Base-by-base conservation (phyloP, 441 rosid genomes). In the Manihot esculenta region DNA sequence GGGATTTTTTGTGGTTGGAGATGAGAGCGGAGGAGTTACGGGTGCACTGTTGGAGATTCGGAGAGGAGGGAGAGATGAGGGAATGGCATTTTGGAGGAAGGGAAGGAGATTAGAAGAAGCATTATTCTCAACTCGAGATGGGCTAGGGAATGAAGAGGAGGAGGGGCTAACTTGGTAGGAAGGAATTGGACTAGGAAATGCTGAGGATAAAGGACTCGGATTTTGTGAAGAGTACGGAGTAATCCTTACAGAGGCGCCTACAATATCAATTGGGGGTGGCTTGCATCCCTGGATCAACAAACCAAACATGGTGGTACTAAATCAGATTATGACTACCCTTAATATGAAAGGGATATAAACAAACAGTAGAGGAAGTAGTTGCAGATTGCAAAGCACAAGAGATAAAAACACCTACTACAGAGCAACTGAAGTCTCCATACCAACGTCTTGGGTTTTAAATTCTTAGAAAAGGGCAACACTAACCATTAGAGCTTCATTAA, bases 41-140 rank as follows among this genome's bases (percentile, higher is more conserved):
- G 99, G 99, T 5, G 97, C 96, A 14, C 98, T 93, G 80, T 81
- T 93, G 33, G 97, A 95, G 83, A 93, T 95, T 66, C 97, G 84
- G 55, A 95, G 97, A 42, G 92, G 90, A 47, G 99, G 97, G 13
- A 91, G 91, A 51, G 98, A 89, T 3, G 87, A 83, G 20, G 97
- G 94, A 55, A 92, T 85, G 24, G 81, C 88, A 51, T 80, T 85
- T 53, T 81, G 71, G 30, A 93, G 86, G 79, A 83, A 86, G 0
- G 99, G 96, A 71, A 89, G 78, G 75, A 87, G 72, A 62, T 73
- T 81, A 33, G 81, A 77, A 5, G 94, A 68, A 41, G 86, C 78
- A 80, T 71, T 86, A 63, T 87, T 81, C 38, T 94, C 92, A 0
- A 59, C 73, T 24, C 96, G 87, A 45, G 94, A 72, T 0, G 98